Percentiles rank a stretch among this genome's conserved stretches.
phyloP scores from a whole-genome alignment of 73 alveolate genomes.

The Durusdinium trenchii region DNA sequence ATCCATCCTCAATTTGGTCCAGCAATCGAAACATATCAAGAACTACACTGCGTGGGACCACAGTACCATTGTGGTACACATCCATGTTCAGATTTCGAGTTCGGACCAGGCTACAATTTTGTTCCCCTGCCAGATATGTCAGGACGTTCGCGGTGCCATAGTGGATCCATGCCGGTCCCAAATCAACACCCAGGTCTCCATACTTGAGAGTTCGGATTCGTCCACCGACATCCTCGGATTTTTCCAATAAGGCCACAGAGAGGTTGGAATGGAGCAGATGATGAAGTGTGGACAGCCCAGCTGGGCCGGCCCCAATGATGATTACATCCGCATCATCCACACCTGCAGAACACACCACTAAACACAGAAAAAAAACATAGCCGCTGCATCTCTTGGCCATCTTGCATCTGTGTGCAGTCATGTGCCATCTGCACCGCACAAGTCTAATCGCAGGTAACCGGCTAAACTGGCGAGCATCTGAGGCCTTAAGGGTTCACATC shows the following conservation, averaged over 20 bases:
- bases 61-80: constrained; percentile 50
- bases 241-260: constrained; percentile 45
- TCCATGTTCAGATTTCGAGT: constrained; percentile 75
- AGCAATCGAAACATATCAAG: constrained; percentile 38
- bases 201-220: constrained; percentile 48
- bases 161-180: constrained; percentile 89
- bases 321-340: constrained; percentile 22
- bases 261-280: background rate
- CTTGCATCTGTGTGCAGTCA: no score
- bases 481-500: no score
- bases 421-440: no score
- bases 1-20: constrained; percentile 48
- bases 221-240: constrained; percentile 34
- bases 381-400: no score
- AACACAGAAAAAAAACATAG: no score
- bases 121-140: constrained; percentile 32
- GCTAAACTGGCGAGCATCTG: no score
- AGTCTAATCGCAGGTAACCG: no score
- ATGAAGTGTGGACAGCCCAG: constrained; percentile 57
- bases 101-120: constrained; percentile 64
- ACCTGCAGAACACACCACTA: no score
- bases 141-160: constrained; percentile 72
- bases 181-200: constrained; percentile 44
- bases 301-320: constrained; percentile 67
- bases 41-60: constrained; percentile 28